Percentiles rank a stretch among this genome's conserved stretches.
Evolutionary conservation across 176 grass and related monocot species (phyloP).

Genomic region (Metroxylon sagu): DNA sequence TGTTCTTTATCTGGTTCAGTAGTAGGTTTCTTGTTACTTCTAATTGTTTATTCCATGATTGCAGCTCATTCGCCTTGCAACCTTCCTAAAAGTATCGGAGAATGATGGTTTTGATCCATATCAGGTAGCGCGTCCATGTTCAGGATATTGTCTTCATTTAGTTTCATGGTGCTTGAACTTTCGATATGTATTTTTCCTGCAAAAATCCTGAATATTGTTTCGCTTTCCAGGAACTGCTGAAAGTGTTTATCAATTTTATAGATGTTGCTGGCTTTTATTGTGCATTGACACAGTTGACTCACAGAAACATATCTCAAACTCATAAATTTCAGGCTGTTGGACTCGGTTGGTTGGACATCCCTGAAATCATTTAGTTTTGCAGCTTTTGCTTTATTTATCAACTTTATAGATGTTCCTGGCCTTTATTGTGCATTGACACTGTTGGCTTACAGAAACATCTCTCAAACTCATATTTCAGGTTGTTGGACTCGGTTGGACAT

Average conservation of each 20-base stretch:
- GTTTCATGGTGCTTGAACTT: slow-evolving; percentile 4
- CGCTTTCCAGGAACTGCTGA: slow-evolving; percentile 72
- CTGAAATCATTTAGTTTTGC: not conserved
- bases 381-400: slow-evolving; percentile 30
- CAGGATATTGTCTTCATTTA: slow-evolving; percentile 8
- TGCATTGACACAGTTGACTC: slow-evolving; percentile 89
- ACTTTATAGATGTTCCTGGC: slow-evolving; percentile 89
- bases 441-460: slow-evolving; percentile 96
- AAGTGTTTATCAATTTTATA: slow-evolving; percentile 80
- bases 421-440: slow-evolving; percentile 97
- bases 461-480: slow-evolving; percentile 97
- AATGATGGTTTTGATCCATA: slow-evolving; percentile 94
- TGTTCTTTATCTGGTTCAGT: too few relatives aligned
- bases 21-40: not conserved
- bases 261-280: slow-evolving; percentile 99
- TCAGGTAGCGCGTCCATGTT: slow-evolving; percentile 44
- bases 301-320: slow-evolving; percentile 99
- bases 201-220: slow-evolving; percentile 15
- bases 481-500: slow-evolving; percentile 64
- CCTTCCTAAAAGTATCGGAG: slow-evolving; percentile 92
- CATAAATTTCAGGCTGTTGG: slow-evolving; percentile 99
- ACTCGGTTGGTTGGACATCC: slow-evolving; percentile 50
- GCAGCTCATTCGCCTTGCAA: slow-evolving; percentile 95
- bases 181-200: not conserved
- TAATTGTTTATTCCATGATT: slow-evolving; percentile 29